Evolutionary conservation across 2,329 filamentous ascomycete species (phyloP), one percentile per base, ranked within the genome.

Genomic region (Fusarium sambucinum): DNA sequence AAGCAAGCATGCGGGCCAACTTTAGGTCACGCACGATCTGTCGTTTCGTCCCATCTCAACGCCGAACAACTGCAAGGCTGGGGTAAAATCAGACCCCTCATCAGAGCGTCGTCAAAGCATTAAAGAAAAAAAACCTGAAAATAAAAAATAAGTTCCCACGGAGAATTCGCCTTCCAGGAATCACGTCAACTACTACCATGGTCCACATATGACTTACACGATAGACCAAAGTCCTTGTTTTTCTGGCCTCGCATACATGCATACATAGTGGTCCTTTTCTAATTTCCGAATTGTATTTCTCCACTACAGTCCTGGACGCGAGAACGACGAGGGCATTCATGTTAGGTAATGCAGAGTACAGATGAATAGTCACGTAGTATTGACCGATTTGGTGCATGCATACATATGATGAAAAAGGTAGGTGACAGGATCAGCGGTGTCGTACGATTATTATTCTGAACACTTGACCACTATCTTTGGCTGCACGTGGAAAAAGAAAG

Each of bases 261-360:
- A 33, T 25, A 40, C 16, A 38, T n/a, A 42, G 40, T 59, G 61
- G 58, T 40, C 65, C 70, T 63, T 69, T 56, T 48, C 32, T 56
- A 72, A 73, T 73, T 56, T 70, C 66, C 66, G 57, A 46, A 23
- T 45, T 14, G 47, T 41, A 33, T 25, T 35, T 61, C 41, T 57
- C 58, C 67, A 63, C 57, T 38, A 23, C 50, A 59, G 3, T 35
- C 46, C 30, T 17, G 27, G 33, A 23, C 11, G 45, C 13, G 19
- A 17, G 14, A 17, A 48, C 10, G 14, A 23, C 11, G n/a, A 37
- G 23, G 23, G 33, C 35, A 38, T 21, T 13, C 19, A 12, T n/a
- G n/a, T 45, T 19, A 45, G 47, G 21, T 38, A 38, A 38, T 21
- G 35, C 35, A 38, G 35, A 21, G n/a, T 38, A 29, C 33, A 16